A percentile compares a stretch with the other conserved stretches of the same genome.
Conservation (phyloP, 768 basidiomycete genomes). For the Suillus variegatus region DNA sequence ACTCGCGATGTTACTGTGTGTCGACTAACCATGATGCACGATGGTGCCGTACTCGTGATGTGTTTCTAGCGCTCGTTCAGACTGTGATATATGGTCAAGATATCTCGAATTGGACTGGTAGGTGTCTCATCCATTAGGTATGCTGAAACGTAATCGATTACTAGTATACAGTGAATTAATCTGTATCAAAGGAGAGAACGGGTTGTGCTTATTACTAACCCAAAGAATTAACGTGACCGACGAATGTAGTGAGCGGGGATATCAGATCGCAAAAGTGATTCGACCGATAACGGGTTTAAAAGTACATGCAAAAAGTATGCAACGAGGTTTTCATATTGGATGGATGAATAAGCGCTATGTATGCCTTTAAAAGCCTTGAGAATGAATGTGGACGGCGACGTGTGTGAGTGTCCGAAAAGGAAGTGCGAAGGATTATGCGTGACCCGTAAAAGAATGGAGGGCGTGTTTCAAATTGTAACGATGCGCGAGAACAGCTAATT, state of each 20-base stretch:
- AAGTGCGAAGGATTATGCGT: background rate
- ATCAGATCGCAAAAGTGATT: background rate
- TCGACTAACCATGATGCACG: too few relatives aligned
- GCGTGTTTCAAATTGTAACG: background rate
- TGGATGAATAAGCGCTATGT: background rate
- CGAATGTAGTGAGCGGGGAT: background rate
- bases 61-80: too few relatives aligned
- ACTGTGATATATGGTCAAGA: too few relatives aligned
- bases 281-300: background rate
- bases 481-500: background rate
- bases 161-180: background rate
- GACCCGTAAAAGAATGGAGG: background rate
- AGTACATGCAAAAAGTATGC: background rate
- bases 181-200: background rate
- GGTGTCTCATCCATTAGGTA: too few relatives aligned
- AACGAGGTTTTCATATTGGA: background rate
- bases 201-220: background rate
- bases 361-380: background rate
- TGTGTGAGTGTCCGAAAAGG: background rate
- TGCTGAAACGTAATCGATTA: background rate
- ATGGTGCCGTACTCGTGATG: too few relatives aligned
- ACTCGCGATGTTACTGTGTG: too few relatives aligned
- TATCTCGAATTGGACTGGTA: too few relatives aligned
- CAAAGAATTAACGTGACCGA: too few relatives aligned
- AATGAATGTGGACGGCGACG: background rate